Base-by-base conservation (phyloP, 768 basidiomycete genomes). In the Leccinum sublutescens region DNA sequence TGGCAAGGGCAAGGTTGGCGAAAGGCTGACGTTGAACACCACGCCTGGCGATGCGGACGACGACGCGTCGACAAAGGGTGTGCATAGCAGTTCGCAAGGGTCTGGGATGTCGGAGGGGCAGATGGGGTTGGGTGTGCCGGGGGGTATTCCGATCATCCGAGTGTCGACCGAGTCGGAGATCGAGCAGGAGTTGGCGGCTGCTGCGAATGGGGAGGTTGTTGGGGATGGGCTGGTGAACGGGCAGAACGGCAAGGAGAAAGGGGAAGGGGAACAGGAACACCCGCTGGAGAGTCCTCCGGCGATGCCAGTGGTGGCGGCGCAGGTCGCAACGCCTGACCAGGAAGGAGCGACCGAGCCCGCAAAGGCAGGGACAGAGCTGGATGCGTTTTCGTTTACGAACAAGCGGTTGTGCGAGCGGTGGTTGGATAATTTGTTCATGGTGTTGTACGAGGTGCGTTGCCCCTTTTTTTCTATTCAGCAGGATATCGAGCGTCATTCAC, bases 351-450 rank as follows among this genome's bases (percentile, higher is more conserved):
- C 65, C 5, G 36, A 65, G 4, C 59, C 77, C 11, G 29, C 43
- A 5, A 43, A 43, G n/a, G 43, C n/a, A 40, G 50, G 69, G 10
- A 58, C 75, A 23, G 59, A 71, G 3, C 78, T 83, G 43, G 89
- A 91, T 58, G 77, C 88, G 2, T 93, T 92, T 72, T 92, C 94
- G 23, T 97, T 99, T 75, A 94, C 87, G 69, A 98, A 93, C 75
- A 99, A 98, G 79, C 82, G 97, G 50, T 77, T 99, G 38, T 99
- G 97, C 69, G 97, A 98, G 71, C 81, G 96, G 52, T 98, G 97
- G 97, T 79, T 99, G 50, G 95, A 98, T 70, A 98, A 98, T 65
- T 72, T 98, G 60, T 99, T 96, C 78, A 98, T 97, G 94, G 95
- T 98, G 3, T 78, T 99, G 5, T 98, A 98, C 70, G 95, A 98